Evolutionary conservation across 495 filamentous ascomycete species (phyloP), one percentile per base, ranked within the genome.

Genomic region (Entonaema liquescens): DNA sequence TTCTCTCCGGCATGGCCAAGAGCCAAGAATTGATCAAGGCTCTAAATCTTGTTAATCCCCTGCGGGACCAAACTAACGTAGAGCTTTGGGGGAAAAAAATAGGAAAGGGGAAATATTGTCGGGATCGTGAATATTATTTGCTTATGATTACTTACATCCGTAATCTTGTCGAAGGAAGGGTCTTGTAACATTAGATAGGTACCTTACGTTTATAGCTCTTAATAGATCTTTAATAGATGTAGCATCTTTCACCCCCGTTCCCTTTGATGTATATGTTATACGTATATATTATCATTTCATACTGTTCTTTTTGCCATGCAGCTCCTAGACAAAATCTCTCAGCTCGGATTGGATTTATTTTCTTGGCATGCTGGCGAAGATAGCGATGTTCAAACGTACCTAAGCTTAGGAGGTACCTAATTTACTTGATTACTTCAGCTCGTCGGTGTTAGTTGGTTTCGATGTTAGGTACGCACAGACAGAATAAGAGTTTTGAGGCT

Each of bases 271-370:
- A 23, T 47, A 23, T 11, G 6, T 33, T 2, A 33, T 31, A 31
- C 29, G 7, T 8, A 47, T 42, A 28, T 42, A 44, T 9, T 35
- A 11, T 17, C 42, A 8, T 21, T 47, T 7, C 7, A 13, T 23
- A 47, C 9, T 11, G 9, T 47, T 47, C 42, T 47, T 9, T 47
- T 9, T 47, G 8, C 17, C 3, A 36, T 59, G 7, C 42, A 40
- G 29, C 52, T 25, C 44, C 26, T 62, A 40, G 26, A 36, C 31
- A 56, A 29, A 58, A 17, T 28, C 35, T 25, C 44, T 68, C 64
- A 68, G 69, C 69, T 72, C 59, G 50, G 62, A 44, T 50, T 52
- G 63, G 52, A 52, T 55, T 67, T 77, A 77, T 75, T 77, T 72
- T 65, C 72, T 75, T 77, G 72, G 72, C 74, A 55, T 61, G 15